A percentile compares a stretch with the other conserved stretches of the same genome.
phyloP scores from a whole-genome alignment of 306 rosid species.

The Bauhinia variegata region DNA sequence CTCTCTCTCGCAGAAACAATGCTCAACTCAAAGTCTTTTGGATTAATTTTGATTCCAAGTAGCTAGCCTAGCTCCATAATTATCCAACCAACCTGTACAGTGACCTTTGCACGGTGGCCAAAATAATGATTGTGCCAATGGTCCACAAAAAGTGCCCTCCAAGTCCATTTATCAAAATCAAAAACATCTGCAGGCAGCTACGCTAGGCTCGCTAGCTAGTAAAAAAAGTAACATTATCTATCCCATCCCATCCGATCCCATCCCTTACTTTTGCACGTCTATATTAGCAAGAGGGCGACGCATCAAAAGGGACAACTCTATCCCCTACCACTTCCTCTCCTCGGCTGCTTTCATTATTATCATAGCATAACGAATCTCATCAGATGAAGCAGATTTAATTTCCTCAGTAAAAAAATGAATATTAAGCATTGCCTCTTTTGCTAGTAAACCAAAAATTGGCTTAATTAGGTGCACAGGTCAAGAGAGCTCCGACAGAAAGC shows the following conservation, averaged over 20 bases:
- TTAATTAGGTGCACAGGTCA: not conserved
- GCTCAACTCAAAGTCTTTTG: too few relatives aligned
- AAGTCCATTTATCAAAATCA: conserved; percentile 26
- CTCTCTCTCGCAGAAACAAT: too few relatives aligned
- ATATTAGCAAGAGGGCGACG: conserved; percentile 10
- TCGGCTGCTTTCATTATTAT: not conserved
- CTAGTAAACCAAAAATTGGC: conserved; percentile 1
- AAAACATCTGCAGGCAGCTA: too few relatives aligned
- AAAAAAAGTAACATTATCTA: conserved; percentile 26
- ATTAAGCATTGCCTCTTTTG: conserved; percentile 3
- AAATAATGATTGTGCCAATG: conserved; percentile 40
- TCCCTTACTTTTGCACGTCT: conserved; percentile 27
- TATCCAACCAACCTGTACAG: conserved; percentile 27
- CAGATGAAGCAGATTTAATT: too few relatives aligned
- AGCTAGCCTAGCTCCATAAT: too few relatives aligned
- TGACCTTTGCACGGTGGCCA: conserved; percentile 46
- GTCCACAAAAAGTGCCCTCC: conserved; percentile 38
- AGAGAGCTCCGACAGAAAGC: conserved; percentile 39
- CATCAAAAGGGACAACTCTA: conserved; percentile 6
- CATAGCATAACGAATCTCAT: conserved; percentile 5
- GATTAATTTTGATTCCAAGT: too few relatives aligned
- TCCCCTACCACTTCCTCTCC: not conserved
- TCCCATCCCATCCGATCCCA: too few relatives aligned
- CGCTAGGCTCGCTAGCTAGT: too few relatives aligned
- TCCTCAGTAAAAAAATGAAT: not conserved